phyloP scores from a whole-genome alignment of 1,284 basidiomycete species.

The Pyrrhoderma lamaoense region DNA sequence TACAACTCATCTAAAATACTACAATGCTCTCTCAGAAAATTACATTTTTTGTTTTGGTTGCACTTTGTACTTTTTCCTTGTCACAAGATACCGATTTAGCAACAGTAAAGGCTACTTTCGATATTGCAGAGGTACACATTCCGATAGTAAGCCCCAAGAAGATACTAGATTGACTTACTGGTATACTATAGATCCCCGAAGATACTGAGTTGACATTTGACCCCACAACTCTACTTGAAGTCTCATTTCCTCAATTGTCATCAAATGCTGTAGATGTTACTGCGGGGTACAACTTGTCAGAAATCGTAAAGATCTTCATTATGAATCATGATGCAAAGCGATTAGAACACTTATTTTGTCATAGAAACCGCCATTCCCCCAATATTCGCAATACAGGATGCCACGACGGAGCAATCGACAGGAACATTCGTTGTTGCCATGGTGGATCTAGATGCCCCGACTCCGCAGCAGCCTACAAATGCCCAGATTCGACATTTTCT shows the following conservation, averaged over 20 bases:
- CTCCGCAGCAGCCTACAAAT: conserved; percentile 34
- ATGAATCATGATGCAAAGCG: background rate
- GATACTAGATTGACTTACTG: background rate
- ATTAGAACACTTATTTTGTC: background rate
- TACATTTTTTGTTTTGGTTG: background rate
- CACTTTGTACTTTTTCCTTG: background rate
- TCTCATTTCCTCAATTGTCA: conserved; percentile 12
- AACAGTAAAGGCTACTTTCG: conserved; percentile 9
- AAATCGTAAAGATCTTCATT: conserved; percentile 9
- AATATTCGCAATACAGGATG: conserved; percentile 9
- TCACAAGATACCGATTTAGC: conserved; percentile 13
- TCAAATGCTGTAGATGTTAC: conserved; percentile 5
- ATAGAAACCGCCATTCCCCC: conserved; percentile 18
- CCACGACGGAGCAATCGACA: background rate
- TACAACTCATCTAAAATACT: too few relatives aligned
- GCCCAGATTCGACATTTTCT: conserved; percentile 41
- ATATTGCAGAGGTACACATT: conserved; percentile 10
- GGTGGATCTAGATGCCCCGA: conserved; percentile 45
- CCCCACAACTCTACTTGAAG: conserved; percentile 14
- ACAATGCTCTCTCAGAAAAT: background rate
- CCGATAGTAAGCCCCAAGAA: too few relatives aligned
- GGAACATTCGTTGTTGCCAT: conserved; percentile 36
- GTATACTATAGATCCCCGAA: conserved; percentile 11
- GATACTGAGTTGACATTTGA: conserved; percentile 10
- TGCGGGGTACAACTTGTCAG: conserved; percentile 13